Evolutionary conservation across 257 asterid species (phyloP), one percentile per base, ranked within the genome.

Genomic region (Salvia rosmarinus): DNA sequence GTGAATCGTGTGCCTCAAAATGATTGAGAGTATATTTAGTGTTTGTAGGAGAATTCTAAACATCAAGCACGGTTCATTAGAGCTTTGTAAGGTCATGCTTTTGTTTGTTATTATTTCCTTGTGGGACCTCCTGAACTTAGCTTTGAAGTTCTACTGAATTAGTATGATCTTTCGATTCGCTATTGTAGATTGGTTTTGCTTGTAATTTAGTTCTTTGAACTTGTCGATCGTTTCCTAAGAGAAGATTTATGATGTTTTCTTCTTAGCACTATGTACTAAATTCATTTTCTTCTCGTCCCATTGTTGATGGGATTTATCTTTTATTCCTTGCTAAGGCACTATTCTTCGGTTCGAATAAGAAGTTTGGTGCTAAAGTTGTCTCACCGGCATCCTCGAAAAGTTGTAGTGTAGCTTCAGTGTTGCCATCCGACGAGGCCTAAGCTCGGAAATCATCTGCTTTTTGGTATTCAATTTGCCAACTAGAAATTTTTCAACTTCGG

Each of bases 401-500:
- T 51, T 57, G 63, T 64, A 72, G 79, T 49, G 61, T 74, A 44
- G 73, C 86, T 71, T 71, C 83, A 46, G 60, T 23, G 34, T 55
- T 77, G 68, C 68, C 82, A 40, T 77, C 75, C 63, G 72, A 54
- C 66, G 75, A 72, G 75, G 76, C 66, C 78, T 76, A 66, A 43
- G 74, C 70, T 76, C 79, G 61, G 82, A 39, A 71, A 67, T 19
- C 92, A 77, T 46, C 79, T 28, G 71, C 78, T 71, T 50, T 21
- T 10, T 28, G 62, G 66, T 58, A 44, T 79, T 77, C 57, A 64
- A 66, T 68, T 72, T 73, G 67, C 73, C 78, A 61, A 55, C 76
- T 21, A 86, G 94, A 72, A 81, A 68, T 73, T 73, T 89, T 28
- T 21, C 89, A 52, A 84, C 87, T 1, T 58, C 78, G 9, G 88